These are phyloP conservation scores for Neonectria coccinea DNA, from an alignment of 2,329 filamentous ascomycete species.

Conservation along the genomic window DNA sequence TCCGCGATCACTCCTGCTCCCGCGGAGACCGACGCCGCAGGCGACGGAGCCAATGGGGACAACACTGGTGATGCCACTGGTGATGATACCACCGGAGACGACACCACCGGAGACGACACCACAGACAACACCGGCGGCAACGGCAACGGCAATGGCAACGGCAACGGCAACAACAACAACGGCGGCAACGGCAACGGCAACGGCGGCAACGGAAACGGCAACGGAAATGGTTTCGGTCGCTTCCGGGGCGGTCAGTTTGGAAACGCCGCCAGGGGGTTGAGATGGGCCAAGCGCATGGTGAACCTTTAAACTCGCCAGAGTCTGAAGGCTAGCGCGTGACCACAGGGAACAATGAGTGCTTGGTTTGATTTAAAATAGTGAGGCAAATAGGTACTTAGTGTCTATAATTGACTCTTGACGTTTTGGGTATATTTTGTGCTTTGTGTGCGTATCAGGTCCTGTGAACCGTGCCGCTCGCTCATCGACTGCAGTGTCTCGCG, in stretches of 20 bases:
- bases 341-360: constrained; percentile 4
- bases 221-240: constrained; percentile 17
- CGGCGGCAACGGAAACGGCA: constrained; percentile 1
- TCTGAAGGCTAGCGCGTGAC: background rate
- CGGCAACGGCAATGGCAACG: constrained; percentile 12
- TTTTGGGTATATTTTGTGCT: constrained; percentile 17
- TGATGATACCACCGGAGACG: background rate
- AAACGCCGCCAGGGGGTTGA: constrained; percentile 9
- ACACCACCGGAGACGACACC: background rate
- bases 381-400: constrained; percentile 9
- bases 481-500: background rate
- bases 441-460: constrained; percentile 10
- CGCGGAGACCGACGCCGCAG: constrained; percentile 3
- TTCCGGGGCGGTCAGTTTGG: constrained; percentile 15
- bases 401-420: constrained; percentile 7
- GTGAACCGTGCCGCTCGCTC: background rate
- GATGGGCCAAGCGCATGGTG: constrained; percentile 27
- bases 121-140: background rate
- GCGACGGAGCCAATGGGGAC: background rate
- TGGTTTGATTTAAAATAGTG: constrained; percentile 4
- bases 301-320: constrained; percentile 1
- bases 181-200: constrained; percentile 14
- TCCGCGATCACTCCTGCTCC: constrained; percentile 18
- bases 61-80: constrained; percentile 2
- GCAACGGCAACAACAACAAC: background rate